Conservation (phyloP, 441 rosid genomes). For the Pelargonium australe region DNA sequence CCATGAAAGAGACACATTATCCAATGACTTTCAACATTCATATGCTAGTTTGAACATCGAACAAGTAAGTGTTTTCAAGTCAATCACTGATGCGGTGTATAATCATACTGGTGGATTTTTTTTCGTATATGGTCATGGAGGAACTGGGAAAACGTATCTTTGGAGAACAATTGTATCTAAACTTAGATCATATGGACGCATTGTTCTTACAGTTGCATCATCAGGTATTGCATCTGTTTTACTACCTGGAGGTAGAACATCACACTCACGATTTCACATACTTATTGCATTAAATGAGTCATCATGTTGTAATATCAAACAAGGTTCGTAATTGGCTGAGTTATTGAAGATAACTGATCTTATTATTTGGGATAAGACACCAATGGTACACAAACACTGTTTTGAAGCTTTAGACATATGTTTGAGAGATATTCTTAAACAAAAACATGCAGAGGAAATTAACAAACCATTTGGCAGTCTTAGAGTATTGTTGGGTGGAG, state of each 20-base stretch:
- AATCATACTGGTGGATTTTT: not conserved
- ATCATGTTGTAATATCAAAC: not conserved
- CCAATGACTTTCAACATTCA: not conserved
- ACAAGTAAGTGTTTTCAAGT: not conserved
- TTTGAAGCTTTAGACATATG: conserved; percentile 14
- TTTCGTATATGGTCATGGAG: conserved; percentile 5
- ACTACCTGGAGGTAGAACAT: not conserved
- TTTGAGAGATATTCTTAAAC: not conserved
- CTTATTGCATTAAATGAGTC: not conserved
- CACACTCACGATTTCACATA: conserved; percentile 2
- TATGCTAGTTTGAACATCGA: not conserved
- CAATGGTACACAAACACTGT: not conserved
- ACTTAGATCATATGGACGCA: not conserved
- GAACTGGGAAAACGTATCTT: not conserved
- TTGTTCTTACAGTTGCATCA: conserved; percentile 4
- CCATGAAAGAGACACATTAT: not conserved
- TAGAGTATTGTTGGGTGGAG: not conserved
- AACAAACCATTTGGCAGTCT: conserved; percentile 13
- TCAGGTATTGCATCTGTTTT: not conserved
- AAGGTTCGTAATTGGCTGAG: not conserved
- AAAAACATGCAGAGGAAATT: not conserved
- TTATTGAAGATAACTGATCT: not conserved
- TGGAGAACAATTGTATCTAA: not conserved
- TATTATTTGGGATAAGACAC: conserved; percentile 14
- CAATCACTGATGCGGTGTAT: not conserved